A percentile compares a stretch with the other conserved stretches of the same genome.
Conservation (phyloP, 2,329 filamentous ascomycete species). For the Colletotrichum sp. region DNA sequence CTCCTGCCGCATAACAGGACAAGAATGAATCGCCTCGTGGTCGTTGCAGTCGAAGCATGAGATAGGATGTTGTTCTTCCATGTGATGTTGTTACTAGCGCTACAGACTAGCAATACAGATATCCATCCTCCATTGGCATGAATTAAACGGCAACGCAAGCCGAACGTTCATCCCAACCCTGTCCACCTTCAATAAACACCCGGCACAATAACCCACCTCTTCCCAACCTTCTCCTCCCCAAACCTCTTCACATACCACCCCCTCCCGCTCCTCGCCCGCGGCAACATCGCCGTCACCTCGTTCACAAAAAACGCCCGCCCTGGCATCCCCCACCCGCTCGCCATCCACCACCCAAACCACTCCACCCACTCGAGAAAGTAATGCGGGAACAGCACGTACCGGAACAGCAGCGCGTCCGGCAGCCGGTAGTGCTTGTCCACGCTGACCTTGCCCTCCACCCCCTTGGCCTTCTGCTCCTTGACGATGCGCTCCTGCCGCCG, state of each 20-base stretch:
- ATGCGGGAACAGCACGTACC: constrained; percentile 85
- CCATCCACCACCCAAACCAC: constrained; percentile 89
- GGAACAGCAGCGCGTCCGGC: constrained; percentile 83
- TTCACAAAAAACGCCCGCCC: constrained; percentile 85
- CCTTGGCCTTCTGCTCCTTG: constrained; percentile 45
- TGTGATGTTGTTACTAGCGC: background rate
- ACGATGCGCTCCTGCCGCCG: constrained; percentile 56
- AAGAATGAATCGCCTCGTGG: background rate
- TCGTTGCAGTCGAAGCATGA: background rate
- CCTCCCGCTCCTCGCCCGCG: constrained; percentile 80
- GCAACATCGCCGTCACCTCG: constrained; percentile 88
- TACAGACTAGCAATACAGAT: accelerated
- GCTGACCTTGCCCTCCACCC: constrained; percentile 24
- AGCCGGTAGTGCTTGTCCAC: constrained; percentile 88
- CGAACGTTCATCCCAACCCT: background rate
- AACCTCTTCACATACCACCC: constrained; percentile 90
- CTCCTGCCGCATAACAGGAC: background rate
- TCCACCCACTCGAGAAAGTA: constrained; percentile 98
- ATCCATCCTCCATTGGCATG: accelerated
- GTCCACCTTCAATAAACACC: constrained; percentile 43
- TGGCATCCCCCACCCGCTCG: constrained; percentile 74
- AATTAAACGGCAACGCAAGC: accelerated
- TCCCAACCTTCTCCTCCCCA: constrained; percentile 79
- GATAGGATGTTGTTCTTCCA: background rate
- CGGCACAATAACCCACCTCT: constrained; percentile 74